A percentile compares a stretch with the other conserved stretches of the same genome.
Evolutionary conservation across 1,284 basidiomycete species (phyloP).

Genomic region (Meira miltonrushii): DNA sequence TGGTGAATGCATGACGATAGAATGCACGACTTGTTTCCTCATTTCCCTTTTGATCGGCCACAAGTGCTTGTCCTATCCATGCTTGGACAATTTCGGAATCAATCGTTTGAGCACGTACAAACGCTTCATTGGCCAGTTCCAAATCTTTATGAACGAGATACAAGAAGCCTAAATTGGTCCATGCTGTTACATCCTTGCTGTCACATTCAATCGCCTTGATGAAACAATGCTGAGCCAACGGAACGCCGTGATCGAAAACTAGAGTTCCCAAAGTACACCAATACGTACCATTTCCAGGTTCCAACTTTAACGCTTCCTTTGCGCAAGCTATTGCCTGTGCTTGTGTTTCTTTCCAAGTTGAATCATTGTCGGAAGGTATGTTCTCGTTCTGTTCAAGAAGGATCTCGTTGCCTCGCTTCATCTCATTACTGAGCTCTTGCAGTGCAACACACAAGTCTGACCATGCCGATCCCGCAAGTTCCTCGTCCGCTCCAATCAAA

Average conservation of each 20-base stretch:
- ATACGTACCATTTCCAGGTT: slow-evolving; percentile 68
- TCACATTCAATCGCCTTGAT: slow-evolving; percentile 82
- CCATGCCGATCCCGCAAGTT: slow-evolving; percentile 41
- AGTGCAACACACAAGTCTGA: slow-evolving; percentile 42
- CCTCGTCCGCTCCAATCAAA: slow-evolving; percentile 32
- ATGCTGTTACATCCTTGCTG: slow-evolving; percentile 60
- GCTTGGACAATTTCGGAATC: slow-evolving; percentile 83
- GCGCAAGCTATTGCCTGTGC: slow-evolving; percentile 63
- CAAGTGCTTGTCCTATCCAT: slow-evolving; percentile 89
- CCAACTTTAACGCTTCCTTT: slow-evolving; percentile 69
- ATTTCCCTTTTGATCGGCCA: slow-evolving; percentile 68
- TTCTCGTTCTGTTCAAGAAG: not conserved
- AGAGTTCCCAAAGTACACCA: slow-evolving; percentile 78
- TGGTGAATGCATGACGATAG: slow-evolving; percentile 73
- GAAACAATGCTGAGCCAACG: slow-evolving; percentile 82
- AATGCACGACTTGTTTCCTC: slow-evolving; percentile 64
- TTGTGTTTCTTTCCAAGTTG: slow-evolving; percentile 4
- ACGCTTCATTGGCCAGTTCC: slow-evolving; percentile 78
- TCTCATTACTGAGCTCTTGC: slow-evolving; percentile 21
- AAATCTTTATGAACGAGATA: slow-evolving; percentile 77
- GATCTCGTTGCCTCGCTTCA: not conserved
- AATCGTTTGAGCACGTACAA: slow-evolving; percentile 79
- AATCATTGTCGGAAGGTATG: not conserved
- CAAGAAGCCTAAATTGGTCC: slow-evolving; percentile 85
- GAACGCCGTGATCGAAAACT: slow-evolving; percentile 66